Conservation (phyloP, 2,329 filamentous ascomycete species). For the Berkeleyomyces basicola region DNA sequence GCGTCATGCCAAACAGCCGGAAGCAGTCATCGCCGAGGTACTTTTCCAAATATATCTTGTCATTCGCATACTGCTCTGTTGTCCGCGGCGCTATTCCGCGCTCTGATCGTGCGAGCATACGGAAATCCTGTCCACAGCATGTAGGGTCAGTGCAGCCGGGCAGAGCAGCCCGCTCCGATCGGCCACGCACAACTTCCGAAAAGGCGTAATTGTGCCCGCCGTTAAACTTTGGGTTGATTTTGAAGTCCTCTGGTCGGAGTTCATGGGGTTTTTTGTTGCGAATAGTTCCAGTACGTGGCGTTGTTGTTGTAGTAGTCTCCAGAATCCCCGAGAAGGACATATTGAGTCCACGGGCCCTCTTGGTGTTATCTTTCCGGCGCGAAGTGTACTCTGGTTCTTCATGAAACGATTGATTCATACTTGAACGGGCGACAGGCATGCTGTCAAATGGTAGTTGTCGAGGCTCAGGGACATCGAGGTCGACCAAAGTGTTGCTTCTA, state of each 20-base stretch:
- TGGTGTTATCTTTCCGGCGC: not conserved
- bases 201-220: conserved; percentile 58
- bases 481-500: not conserved
- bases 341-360: not conserved
- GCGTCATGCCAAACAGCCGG: conserved; percentile 39
- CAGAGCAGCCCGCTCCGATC: conserved; percentile 50
- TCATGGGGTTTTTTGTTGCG: conserved; percentile 23
- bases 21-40: conserved; percentile 43
- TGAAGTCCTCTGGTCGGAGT: conserved; percentile 59
- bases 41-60: conserved; percentile 35
- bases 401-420: not conserved
- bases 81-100: conserved; percentile 26
- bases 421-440: not conserved
- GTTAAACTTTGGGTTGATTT: conserved; percentile 58
- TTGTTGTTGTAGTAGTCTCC: not conserved
- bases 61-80: conserved; percentile 23
- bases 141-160: conserved; percentile 56
- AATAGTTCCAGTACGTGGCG: not conserved
- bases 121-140: conserved; percentile 62
- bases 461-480: conserved; percentile 9
- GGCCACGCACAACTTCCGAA: conserved; percentile 55
- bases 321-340: not conserved
- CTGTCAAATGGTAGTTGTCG: conserved; percentile 9
- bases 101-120: conserved; percentile 42
- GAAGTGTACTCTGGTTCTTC: conserved; percentile 3